These are phyloP conservation scores for Petrea volubilis DNA, from an alignment of 257 asterid genomes.

Conservation along the genomic window DNA sequence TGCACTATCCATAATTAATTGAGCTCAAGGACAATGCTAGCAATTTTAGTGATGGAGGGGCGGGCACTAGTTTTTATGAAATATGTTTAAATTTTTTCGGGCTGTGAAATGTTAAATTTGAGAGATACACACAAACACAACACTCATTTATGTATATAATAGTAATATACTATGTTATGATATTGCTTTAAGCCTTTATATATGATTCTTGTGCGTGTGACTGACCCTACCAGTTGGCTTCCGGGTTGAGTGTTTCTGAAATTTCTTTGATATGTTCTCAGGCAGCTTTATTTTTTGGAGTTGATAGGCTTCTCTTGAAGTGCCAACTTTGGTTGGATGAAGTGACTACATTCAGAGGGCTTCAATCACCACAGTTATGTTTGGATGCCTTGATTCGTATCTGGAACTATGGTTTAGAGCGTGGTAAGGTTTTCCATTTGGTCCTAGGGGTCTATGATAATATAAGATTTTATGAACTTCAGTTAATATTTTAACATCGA, in stretches of 20 bases:
- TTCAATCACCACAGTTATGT: conserved; percentile 43
- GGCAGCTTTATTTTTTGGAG: conserved; percentile 91
- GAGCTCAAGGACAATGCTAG: neutral
- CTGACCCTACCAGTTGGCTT: neutral
- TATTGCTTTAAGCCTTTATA: too few species aligned
- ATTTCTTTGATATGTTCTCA: conserved; percentile 33
- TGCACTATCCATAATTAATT: neutral
- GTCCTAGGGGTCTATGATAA: conserved; percentile 14
- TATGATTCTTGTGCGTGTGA: too few species aligned
- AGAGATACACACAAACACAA: too few species aligned
- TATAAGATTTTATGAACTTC: neutral
- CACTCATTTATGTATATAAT: too few species aligned
- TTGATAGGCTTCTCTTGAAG: conserved; percentile 60
- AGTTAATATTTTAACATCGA: conserved; percentile 24
- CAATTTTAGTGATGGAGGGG: too few species aligned
- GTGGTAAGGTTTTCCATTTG: conserved; percentile 46
- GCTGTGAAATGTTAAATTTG: too few species aligned
- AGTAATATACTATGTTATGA: too few species aligned
- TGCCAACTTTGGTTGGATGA: conserved; percentile 69
- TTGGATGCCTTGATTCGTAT: conserved; percentile 54
- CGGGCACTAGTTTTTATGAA: too few species aligned
- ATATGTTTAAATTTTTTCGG: too few species aligned
- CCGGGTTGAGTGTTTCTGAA: conserved; percentile 4
- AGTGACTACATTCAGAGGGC: conserved; percentile 43
- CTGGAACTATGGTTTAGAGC: conserved; percentile 72